Percentiles rank a stretch among this genome's conserved stretches.
Conservation (phyloP, 1,284 basidiomycete genomes). For the Cutaneotrichosporon daszewskae region DNA sequence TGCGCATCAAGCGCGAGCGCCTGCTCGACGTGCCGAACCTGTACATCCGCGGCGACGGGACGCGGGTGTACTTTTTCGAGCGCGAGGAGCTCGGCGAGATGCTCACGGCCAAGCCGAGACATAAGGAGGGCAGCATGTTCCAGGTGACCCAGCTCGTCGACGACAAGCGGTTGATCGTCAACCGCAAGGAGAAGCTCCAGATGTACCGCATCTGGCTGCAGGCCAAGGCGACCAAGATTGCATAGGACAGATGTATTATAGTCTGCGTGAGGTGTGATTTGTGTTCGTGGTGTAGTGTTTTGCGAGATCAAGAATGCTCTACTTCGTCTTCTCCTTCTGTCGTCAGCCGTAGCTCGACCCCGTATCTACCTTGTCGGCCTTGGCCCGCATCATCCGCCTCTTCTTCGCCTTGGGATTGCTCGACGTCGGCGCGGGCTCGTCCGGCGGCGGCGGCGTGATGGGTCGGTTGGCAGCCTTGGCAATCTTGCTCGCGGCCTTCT, state of each 20-base stretch:
- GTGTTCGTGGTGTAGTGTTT: no score
- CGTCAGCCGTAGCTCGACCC: neutral
- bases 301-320: no score
- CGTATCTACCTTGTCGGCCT: constrained; percentile 15
- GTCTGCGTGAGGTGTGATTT: no score
- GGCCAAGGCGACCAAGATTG: constrained; percentile 65
- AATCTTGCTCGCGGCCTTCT: constrained; percentile 30
- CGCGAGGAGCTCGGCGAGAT: constrained; percentile 74
- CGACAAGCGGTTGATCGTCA: constrained; percentile 83
- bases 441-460: constrained; percentile 14
- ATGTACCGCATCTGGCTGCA: constrained; percentile 97
- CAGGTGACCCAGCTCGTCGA: constrained; percentile 69
- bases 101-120: constrained; percentile 58
- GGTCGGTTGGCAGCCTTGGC: constrained; percentile 26
- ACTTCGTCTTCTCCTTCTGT: neutral
- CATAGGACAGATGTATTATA: neutral
- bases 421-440: neutral
- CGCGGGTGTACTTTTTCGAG: constrained; percentile 88
- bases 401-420: constrained; percentile 13
- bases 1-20: constrained; percentile 82
- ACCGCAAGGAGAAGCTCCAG: constrained; percentile 83
- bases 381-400: constrained; percentile 14
- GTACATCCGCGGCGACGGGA: constrained; percentile 93
- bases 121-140: constrained; percentile 53
- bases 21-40: constrained; percentile 91